A percentile compares a stretch with the other conserved stretches of the same genome.
Conservation (phyloP, 2,329 filamentous ascomycete genomes). For the Exophiala sp. region DNA sequence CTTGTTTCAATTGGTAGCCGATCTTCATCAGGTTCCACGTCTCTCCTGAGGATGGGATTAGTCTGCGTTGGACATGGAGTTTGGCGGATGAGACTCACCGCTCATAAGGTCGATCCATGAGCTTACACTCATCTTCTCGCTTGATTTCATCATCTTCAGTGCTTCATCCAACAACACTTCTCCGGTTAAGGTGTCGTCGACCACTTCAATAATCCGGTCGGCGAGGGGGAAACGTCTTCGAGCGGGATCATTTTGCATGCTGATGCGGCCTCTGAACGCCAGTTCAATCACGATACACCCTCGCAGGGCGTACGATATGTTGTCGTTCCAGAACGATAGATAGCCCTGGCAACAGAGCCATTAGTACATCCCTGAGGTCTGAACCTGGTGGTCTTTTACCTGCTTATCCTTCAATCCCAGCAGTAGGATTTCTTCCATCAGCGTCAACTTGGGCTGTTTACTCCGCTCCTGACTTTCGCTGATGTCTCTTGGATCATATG, state of each 20-base stretch:
- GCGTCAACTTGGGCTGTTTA: constrained; percentile 95
- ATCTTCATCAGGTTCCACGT: constrained; percentile 99
- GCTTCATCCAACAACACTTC: constrained; percentile 97
- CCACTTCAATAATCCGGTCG: constrained; percentile 91
- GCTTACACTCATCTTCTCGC: constrained; percentile 99
- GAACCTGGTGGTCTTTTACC: constrained; percentile 49
- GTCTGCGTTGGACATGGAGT: background rate
- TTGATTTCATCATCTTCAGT: constrained; percentile 99
- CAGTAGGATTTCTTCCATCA: constrained; percentile 97
- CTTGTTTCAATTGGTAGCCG: constrained; percentile 98
- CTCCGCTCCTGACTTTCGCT: constrained; percentile 81
- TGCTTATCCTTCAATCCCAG: constrained; percentile 98
- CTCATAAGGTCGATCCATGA: constrained; percentile 99
- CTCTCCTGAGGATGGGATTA: constrained; percentile 59
- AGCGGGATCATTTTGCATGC: constrained; percentile 95
- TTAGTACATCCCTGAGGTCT: background rate
- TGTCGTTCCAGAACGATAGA: constrained; percentile 99
- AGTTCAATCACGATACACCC: constrained; percentile 98
- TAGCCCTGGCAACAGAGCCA: constrained; percentile 61
- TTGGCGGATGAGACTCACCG: constrained; percentile 53
- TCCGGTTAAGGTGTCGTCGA: constrained; percentile 92
- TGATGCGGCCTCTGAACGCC: constrained; percentile 89
- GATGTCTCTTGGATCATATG: constrained; percentile 93
- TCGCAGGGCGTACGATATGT: constrained; percentile 95
- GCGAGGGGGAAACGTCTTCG: constrained; percentile 86